A percentile compares a stretch with the other conserved stretches of the same genome.
These are phyloP conservation scores for Quercus ilex DNA, from an alignment of 306 rosid species.

Conservation along the genomic window DNA sequence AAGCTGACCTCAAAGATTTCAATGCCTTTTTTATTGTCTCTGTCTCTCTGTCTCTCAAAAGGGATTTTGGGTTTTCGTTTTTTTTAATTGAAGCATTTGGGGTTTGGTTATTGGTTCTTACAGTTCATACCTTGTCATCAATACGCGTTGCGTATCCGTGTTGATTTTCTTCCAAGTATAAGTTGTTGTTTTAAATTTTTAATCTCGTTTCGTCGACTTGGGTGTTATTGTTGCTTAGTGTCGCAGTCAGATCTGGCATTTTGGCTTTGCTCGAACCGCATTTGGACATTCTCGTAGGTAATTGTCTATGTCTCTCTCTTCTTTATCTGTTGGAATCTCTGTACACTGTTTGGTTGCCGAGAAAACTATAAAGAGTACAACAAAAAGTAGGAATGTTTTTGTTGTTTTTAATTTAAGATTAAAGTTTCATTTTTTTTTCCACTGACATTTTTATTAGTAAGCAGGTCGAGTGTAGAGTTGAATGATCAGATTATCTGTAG, in stretches of 20 bases:
- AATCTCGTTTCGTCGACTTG: slow-evolving; percentile 16
- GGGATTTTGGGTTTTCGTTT: not conserved
- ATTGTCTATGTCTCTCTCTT: slow-evolving; percentile 33
- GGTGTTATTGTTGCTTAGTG: slow-evolving; percentile 29
- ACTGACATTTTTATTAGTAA: not conserved
- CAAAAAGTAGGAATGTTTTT: not conserved
- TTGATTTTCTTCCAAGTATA: slow-evolving; percentile 30
- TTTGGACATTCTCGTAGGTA: slow-evolving; percentile 56
- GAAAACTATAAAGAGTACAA: not conserved
- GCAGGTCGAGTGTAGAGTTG: not conserved
- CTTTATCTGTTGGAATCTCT: slow-evolving; percentile 37
- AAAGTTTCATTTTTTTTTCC: not conserved
- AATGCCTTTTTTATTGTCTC: slow-evolving; percentile 9
- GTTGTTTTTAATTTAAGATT: not conserved
- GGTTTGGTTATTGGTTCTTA: slow-evolving; percentile 52
- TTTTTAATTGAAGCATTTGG: slow-evolving; percentile 34
- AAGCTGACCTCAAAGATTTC: slow-evolving; percentile 31
- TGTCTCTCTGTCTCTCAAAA: slow-evolving; percentile 21
- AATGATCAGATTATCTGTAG: not conserved
- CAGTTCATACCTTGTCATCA: slow-evolving; percentile 81
- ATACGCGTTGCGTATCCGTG: slow-evolving; percentile 62
- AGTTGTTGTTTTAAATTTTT: not conserved
- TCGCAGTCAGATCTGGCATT: slow-evolving; percentile 61
- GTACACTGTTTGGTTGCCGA: slow-evolving; percentile 36
- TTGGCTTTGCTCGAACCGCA: slow-evolving; percentile 33